Conservation (phyloP, 345 rosid genomes). For the Microthlaspi erraticum region DNA sequence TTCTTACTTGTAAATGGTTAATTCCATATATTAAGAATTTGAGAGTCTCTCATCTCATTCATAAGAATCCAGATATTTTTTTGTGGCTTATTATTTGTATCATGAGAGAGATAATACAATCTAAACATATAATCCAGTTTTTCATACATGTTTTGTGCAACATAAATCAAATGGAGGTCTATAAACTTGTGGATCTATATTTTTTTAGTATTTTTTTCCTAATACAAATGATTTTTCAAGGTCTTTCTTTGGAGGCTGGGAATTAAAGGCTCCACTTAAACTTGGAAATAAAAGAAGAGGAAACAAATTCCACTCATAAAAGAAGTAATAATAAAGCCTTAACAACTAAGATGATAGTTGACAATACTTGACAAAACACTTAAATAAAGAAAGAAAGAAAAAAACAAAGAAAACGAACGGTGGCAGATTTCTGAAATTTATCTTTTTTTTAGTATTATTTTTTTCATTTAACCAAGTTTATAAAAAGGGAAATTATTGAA, state of each 20-base stretch:
- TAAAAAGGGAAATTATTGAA: conserved; percentile 17
- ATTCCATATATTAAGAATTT: conserved; percentile 4
- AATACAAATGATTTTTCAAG: not conserved
- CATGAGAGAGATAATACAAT: conserved; percentile 3
- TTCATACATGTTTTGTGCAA: conserved; percentile 3
- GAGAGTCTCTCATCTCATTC: conserved; percentile 21
- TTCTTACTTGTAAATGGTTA: conserved; percentile 18
- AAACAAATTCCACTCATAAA: conserved; percentile 16
- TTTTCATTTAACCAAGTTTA: not conserved
- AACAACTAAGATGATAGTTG: conserved; percentile 36
- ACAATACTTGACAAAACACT: too few relatives aligned
- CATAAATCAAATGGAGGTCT: not conserved
- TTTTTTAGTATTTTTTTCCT: not conserved
- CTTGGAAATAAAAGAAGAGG: not conserved
- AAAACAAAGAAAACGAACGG: conserved; percentile 17
- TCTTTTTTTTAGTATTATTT: not conserved
- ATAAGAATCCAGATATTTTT: conserved; percentile 8
- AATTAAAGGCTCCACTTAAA: conserved; percentile 25
- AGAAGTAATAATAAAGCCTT: conserved; percentile 30
- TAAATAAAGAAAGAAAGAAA: not conserved
- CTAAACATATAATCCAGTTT: not conserved
- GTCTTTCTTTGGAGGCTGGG: conserved; percentile 19
- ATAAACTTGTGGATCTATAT: conserved; percentile 1
- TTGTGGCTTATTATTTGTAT: not conserved
- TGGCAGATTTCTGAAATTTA: conserved; percentile 9